Conservation (phyloP, 768 basidiomycete genomes). For the Suillus subaureus region DNA sequence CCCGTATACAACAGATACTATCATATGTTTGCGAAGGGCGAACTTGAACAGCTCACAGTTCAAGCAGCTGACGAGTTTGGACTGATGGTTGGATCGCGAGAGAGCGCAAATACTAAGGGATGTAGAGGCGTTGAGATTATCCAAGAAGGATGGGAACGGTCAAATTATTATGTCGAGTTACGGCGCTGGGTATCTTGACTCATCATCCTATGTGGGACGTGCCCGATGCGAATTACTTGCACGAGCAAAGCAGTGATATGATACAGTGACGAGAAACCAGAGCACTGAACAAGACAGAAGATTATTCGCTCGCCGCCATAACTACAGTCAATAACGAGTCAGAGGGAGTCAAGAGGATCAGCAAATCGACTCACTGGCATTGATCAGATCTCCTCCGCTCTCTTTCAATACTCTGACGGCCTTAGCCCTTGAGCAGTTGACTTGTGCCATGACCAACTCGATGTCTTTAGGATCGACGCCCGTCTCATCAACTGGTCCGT, state of each 20-base stretch:
- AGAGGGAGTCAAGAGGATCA: slow-evolving; percentile 1
- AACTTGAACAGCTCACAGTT: slow-evolving; percentile 62
- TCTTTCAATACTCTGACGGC: slow-evolving; percentile 91
- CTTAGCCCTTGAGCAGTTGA: slow-evolving; percentile 88
- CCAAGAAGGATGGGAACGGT: slow-evolving; percentile 83
- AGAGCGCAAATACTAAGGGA: slow-evolving; percentile 11
- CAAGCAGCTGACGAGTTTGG: slow-evolving; percentile 64
- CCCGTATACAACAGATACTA: slow-evolving; percentile 88
- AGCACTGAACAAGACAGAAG: slow-evolving; percentile 33
- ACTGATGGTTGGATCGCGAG: slow-evolving; percentile 48
- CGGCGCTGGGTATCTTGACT: slow-evolving; percentile 54
- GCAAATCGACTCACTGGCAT: slow-evolving; percentile 76
- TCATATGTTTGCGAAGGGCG: slow-evolving; percentile 89
- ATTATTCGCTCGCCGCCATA: slow-evolving; percentile 91
- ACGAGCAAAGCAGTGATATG: slow-evolving; percentile 24
- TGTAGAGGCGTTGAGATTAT: slow-evolving; percentile 63
- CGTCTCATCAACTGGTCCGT: slow-evolving; percentile 81
- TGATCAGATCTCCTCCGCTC: slow-evolving; percentile 92
- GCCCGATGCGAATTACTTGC: slow-evolving; percentile 22
- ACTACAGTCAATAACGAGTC: slow-evolving; percentile 47
- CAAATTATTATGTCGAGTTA: slow-evolving; percentile 85
- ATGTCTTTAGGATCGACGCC: slow-evolving; percentile 94
- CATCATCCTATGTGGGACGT: slow-evolving; percentile 4
- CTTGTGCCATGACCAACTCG: slow-evolving; percentile 89
- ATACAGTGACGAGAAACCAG: slow-evolving; percentile 35